These are phyloP conservation scores for Sporothrix brunneoviolacea DNA, from an alignment of 2,329 filamentous ascomycete genomes.

Conservation along the genomic window DNA sequence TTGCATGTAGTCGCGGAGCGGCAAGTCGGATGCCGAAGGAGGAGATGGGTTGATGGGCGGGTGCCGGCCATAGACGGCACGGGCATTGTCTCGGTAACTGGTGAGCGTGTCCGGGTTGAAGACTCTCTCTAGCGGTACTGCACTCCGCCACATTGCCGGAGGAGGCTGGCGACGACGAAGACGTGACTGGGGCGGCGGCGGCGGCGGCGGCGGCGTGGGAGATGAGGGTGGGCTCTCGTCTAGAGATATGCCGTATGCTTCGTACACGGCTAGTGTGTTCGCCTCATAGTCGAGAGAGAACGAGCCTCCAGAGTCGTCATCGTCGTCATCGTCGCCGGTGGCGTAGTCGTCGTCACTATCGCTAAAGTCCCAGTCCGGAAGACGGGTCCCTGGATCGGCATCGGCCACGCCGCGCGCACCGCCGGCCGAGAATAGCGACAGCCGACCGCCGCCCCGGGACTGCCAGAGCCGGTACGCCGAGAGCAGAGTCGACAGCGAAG, in stretches of 20 bases:
- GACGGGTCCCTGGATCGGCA: constrained; percentile 38
- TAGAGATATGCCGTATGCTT: constrained; percentile 38
- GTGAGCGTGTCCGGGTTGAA: constrained; percentile 61
- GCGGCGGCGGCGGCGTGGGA: constrained; percentile 48
- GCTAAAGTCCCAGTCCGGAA: constrained; percentile 61
- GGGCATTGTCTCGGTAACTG: constrained; percentile 57
- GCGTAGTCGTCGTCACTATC: constrained; percentile 64
- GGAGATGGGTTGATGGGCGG: constrained; percentile 28
- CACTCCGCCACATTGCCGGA: constrained; percentile 51
- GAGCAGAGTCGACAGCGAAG: constrained; percentile 57
- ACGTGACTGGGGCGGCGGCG: constrained; percentile 42
- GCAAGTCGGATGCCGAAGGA: constrained; percentile 44
- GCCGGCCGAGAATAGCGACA: constrained; percentile 54
- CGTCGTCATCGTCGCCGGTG: constrained; percentile 45
- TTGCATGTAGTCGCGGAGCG: constrained; percentile 50
- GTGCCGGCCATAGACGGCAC: constrained; percentile 49
- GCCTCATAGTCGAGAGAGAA: constrained; percentile 22
- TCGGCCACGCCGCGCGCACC: too few relatives aligned
- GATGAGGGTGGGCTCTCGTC: constrained; percentile 20
- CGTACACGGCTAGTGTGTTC: constrained; percentile 52
- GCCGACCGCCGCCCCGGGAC: constrained; percentile 62
- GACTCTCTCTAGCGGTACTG: constrained; percentile 55
- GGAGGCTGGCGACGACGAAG: constrained; percentile 51
- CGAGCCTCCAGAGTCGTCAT: too few relatives aligned
- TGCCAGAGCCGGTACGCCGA: constrained; percentile 71